Base-by-base conservation (phyloP, 176 grass and related monocot genomes). In the Rhipidocladum racemiflorum region DNA sequence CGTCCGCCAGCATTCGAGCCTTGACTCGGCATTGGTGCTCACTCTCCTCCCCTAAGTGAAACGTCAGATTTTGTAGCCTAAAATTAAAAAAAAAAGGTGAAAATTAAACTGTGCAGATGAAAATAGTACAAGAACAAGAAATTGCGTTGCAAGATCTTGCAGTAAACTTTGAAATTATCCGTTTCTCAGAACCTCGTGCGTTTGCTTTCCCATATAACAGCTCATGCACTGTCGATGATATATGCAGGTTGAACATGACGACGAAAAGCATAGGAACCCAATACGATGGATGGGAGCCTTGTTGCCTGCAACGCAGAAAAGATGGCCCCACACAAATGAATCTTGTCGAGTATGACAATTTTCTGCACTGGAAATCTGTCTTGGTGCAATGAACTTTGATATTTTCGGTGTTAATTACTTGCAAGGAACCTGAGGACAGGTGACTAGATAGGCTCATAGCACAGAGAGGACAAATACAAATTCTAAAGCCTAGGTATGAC, bases 371-470 rank as follows among this genome's bases (percentile, higher is more conserved):
- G 2, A 50, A 68, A 53, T 53, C 45, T 14, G 82, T 85, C 77
- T 46, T 1, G 25, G 62, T 89, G 35, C 77, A 44, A 76, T 62
- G 82, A 76, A 64, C 54, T 36, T 64, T 71, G 30, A 30, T 29
- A 34, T 69, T 53, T 13, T 10, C 27, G 69, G 42, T 75, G 53
- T 32, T 69, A 75, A 54, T n/a, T 69, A 75, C 64, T n/a, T 81
- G 25, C 21, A 61, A 49, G 25, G 18, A 89, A 68, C 51, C 27
- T 20, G 25, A 71, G 18, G 20, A 24, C 42, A n/a, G 17, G 20
- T 50, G 61, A 63, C 23, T 36, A 73, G 57, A 48, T 75, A 34
- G 24, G 17, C 74, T 75, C 38, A 73, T 29, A 27, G 25, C 42
- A 24, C 34, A 62, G 18, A 48, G 15, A 48, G 67, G 71, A 76